Conservation (phyloP, 176 grass and related monocot genomes). For the Elaeis guineensis region DNA sequence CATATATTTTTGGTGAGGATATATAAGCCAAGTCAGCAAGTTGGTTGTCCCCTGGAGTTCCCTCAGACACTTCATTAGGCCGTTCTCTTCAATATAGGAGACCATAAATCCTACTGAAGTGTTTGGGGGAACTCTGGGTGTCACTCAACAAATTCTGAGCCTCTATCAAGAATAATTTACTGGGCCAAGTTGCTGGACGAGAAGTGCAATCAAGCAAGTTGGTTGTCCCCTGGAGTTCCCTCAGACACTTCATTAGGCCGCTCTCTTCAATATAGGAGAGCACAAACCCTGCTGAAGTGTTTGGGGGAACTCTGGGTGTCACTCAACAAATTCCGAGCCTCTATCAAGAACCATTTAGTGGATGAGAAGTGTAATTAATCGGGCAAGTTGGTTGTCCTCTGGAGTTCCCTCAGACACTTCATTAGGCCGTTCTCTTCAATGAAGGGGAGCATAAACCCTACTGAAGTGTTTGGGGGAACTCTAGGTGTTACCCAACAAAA, state of each 20-base stretch:
- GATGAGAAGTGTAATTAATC: neutral
- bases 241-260: constrained; percentile 20
- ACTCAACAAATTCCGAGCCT: neutral
- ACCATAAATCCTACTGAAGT: constrained; percentile 19
- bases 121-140: constrained; percentile 31
- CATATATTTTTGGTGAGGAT: no score
- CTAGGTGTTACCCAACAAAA: neutral
- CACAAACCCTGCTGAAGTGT: constrained; percentile 19
- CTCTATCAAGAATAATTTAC: neutral
- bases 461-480: constrained; percentile 24
- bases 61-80: no score
- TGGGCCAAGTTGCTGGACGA: neutral
- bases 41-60: no score
- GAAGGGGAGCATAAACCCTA: neutral
- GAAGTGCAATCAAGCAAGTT: neutral
- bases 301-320: constrained; percentile 29
- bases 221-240: constrained; percentile 21
- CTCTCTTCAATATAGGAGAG: neutral
- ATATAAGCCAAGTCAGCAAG: neutral
- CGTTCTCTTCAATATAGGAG: no score
- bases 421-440: neutral
- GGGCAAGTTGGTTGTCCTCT: constrained; percentile 6
- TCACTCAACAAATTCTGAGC: neutral
- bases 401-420: constrained; percentile 22
- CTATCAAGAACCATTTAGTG: neutral